Conservation (phyloP, 768 basidiomycete genomes). For the Chalciporus piperatus region DNA sequence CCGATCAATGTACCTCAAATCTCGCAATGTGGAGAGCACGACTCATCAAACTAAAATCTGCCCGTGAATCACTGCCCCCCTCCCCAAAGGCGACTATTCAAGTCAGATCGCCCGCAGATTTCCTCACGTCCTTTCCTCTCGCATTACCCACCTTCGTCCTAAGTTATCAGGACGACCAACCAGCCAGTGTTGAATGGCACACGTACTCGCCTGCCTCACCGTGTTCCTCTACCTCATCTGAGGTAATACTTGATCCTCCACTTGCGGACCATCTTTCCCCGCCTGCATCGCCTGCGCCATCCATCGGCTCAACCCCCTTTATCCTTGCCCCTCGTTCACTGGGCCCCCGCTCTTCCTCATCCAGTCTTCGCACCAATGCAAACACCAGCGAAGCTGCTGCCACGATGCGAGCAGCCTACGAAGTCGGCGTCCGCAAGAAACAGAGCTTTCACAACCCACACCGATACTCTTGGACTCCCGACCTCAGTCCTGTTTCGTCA, state of each 20-base stretch:
- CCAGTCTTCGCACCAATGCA: constrained; percentile 23
- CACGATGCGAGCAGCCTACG: constrained; percentile 32
- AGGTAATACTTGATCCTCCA: constrained; percentile 21
- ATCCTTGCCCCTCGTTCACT: constrained; percentile 25
- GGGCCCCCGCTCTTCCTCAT: constrained; percentile 28
- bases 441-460: constrained; percentile 26
- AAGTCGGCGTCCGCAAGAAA: constrained; percentile 33
- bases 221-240: constrained; percentile 30
- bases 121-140: constrained; percentile 54
- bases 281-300: constrained; percentile 28
- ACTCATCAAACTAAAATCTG: constrained; percentile 36
- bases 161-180: constrained; percentile 25
- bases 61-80: constrained; percentile 5
- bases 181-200: constrained; percentile 23
- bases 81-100: constrained; percentile 18
- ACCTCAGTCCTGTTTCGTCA: constrained; percentile 25
- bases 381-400: constrained; percentile 21
- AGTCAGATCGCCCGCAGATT: constrained; percentile 39
- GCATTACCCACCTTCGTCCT: constrained; percentile 47
- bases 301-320: constrained; percentile 26
- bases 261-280: constrained; percentile 24
- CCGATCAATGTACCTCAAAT: constrained; percentile 66
- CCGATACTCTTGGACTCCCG: constrained; percentile 29
- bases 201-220: constrained; percentile 29
- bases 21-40: constrained; percentile 66